phyloP scores from a whole-genome alignment of 169 alveolate genomes.

The Prorocentrum cordatum region DNA sequence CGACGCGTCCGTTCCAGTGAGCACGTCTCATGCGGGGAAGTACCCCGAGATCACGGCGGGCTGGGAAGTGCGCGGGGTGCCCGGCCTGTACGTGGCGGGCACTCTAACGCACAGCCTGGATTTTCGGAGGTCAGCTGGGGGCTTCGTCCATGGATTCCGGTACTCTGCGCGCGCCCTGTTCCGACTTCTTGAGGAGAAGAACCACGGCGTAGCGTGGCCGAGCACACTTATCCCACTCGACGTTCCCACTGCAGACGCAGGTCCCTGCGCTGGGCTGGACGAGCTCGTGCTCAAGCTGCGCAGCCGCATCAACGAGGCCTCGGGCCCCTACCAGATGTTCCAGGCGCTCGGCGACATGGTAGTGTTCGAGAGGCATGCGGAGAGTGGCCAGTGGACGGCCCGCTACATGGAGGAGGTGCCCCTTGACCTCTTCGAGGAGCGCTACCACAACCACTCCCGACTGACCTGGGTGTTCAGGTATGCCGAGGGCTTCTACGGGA shows the following conservation, averaged over 20 bases:
- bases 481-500: slow-evolving; percentile 11
- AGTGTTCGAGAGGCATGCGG: slow-evolving; percentile 22
- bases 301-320: not conserved
- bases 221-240: too few species aligned
- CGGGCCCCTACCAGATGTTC: slow-evolving; percentile 27
- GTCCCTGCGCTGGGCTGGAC: not conserved
- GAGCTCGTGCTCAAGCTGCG: not conserved
- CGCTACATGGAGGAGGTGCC: slow-evolving; percentile 10
- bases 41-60: slow-evolving; percentile 14
- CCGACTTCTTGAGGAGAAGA: slow-evolving; percentile 9
- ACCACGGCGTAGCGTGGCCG: slow-evolving; percentile 8
- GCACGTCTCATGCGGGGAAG: too few species aligned
- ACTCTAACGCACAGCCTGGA: slow-evolving; percentile 33
- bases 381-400: not conserved
- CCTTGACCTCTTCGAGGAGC: slow-evolving; percentile 19
- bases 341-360: slow-evolving; percentile 25
- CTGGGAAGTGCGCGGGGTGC: slow-evolving; percentile 6
- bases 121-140: slow-evolving; percentile 60
- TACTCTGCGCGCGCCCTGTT: slow-evolving; percentile 31
- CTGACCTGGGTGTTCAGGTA: slow-evolving; percentile 37
- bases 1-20: not conserved
- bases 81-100: slow-evolving; percentile 46
- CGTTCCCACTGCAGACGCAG: too few species aligned
- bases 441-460: slow-evolving; percentile 5
- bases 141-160: slow-evolving; percentile 60